These are phyloP conservation scores for Sphaerulina populicola DNA, from an alignment of 2,329 filamentous ascomycete species.

Conservation along the genomic window DNA sequence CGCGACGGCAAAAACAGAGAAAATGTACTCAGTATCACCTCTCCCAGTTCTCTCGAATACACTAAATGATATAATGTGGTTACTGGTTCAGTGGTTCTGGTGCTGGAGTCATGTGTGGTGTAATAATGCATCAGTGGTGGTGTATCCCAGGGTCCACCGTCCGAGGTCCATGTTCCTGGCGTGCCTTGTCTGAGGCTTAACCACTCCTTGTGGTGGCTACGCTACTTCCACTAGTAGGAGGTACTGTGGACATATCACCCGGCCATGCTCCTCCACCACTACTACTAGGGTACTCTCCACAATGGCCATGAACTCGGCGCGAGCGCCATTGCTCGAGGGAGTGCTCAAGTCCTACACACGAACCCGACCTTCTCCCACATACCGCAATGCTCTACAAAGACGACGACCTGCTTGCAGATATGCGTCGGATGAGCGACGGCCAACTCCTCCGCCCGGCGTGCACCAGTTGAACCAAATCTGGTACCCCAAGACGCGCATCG, in stretches of 20 bases:
- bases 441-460: constrained; percentile 24
- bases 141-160: too few relatives aligned
- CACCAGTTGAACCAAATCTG: constrained; percentile 32
- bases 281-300: background rate
- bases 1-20: constrained; percentile 7
- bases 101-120: too few relatives aligned
- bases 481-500: constrained; percentile 38
- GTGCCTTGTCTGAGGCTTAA: too few relatives aligned
- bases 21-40: constrained; percentile 12
- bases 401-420: constrained; percentile 21
- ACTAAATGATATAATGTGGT: background rate
- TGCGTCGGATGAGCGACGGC: constrained; percentile 21
- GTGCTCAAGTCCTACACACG: constrained; percentile 19
- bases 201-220: too few relatives aligned
- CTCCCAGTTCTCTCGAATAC: background rate
- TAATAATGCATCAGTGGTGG: too few relatives aligned
- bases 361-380: constrained; percentile 17
- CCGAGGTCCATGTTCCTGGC: too few relatives aligned
- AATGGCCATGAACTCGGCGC: constrained; percentile 17
- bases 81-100: too few relatives aligned
- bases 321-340: constrained; percentile 21
- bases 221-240: background rate
- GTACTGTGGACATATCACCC: background rate
- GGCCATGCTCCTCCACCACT: background rate
- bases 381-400: constrained; percentile 18